Evolutionary conservation across 805 yeast species (phyloP), one percentile per base, ranked within the genome.

Genomic region (Candida ortonii): DNA sequence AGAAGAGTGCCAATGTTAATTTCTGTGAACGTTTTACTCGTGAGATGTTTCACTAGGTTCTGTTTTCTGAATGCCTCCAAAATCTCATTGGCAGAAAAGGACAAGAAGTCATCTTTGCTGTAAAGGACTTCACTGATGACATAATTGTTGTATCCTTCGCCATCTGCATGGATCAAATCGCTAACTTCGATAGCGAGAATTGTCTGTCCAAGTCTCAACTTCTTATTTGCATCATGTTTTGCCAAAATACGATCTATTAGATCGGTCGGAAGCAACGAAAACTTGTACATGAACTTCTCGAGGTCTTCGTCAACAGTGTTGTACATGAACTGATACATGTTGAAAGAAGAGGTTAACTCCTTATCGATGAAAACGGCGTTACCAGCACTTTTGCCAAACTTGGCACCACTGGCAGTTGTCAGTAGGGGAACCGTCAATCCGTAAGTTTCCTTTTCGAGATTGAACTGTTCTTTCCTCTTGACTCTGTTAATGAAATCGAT

Each of bases 301-400:
- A 89, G 80, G 43, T 83, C 89, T 12, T 72, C 80, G 61, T 89
- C 97, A 0, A 84, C 78, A 0, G 82, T 68, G 45, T 84, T 84
- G 50, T 83, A 75, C 59, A 93, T 84, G 54, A 80, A 84, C 52
- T 93, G 97, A 56, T 83, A 93, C 44, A 93, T 61, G 29, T 84
- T 83, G 59, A 75, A 93, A 0, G 95, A 79, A 11, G 84, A 70
- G 1, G 96, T 90, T 39, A 84, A 61, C n/a, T 65, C 58, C 6
- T 76, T 68, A 51, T 83, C 89, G 34, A 93, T 78, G 62, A 93
- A 93, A 2, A 93, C 76, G 0, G 98, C 97, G 65, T 93, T 93
- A 0, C 97, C 97, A 2, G 96, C 96, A 36, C 95, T 84, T 54
- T 93, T 93, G 19, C 98, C 98, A 60, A 93, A 89, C 61, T 93